These are phyloP conservation scores for Bacidia gigantensis DNA, from an alignment of 495 filamentous ascomycete genomes.

Conservation along the genomic window DNA sequence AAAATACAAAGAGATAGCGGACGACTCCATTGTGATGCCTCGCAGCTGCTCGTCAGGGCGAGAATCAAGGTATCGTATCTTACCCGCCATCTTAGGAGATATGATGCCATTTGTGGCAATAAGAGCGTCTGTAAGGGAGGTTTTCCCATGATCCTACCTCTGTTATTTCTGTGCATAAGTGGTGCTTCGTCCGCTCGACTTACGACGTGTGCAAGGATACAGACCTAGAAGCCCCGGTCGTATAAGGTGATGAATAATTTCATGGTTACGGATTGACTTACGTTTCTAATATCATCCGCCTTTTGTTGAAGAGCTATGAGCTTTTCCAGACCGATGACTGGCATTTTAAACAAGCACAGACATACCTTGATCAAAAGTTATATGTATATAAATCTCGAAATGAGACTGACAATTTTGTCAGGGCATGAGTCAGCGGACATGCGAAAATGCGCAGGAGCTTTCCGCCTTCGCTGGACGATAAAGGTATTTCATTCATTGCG, in stretches of 20 bases:
- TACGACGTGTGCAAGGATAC: slow-evolving; percentile 93
- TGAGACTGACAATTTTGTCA: no score
- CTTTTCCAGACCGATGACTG: slow-evolving; percentile 75
- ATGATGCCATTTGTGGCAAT: slow-evolving; percentile 99
- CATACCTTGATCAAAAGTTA: no score
- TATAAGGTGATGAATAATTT: slow-evolving; percentile 9
- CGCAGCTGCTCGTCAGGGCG: slow-evolving; percentile 92
- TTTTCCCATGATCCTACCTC: slow-evolving; percentile 83
- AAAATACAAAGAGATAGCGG: slow-evolving; percentile 93
- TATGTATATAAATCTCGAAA: no score
- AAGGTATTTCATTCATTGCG: no score
- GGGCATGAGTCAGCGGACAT: no score
- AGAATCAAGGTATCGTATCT: slow-evolving; percentile 95
- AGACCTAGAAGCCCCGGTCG: slow-evolving; percentile 49
- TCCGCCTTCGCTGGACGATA: no score
- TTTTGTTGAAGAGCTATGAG: slow-evolving; percentile 72
- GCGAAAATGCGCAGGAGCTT: no score
- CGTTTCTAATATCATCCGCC: slow-evolving; percentile 78
- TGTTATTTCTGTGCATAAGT: background rate
- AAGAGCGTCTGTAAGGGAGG: slow-evolving; percentile 88
- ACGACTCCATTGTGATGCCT: slow-evolving; percentile 99
- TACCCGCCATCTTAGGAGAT: slow-evolving; percentile 89
- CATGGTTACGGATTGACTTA: slow-evolving; percentile 34
- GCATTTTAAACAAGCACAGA: slow-evolving; percentile 40
- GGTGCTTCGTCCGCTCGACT: slow-evolving; percentile 18